Percentiles rank a stretch among this genome's conserved stretches.
These are phyloP conservation scores for Candida gorgasii DNA, from an alignment of 805 yeast species.

Conservation along the genomic window DNA sequence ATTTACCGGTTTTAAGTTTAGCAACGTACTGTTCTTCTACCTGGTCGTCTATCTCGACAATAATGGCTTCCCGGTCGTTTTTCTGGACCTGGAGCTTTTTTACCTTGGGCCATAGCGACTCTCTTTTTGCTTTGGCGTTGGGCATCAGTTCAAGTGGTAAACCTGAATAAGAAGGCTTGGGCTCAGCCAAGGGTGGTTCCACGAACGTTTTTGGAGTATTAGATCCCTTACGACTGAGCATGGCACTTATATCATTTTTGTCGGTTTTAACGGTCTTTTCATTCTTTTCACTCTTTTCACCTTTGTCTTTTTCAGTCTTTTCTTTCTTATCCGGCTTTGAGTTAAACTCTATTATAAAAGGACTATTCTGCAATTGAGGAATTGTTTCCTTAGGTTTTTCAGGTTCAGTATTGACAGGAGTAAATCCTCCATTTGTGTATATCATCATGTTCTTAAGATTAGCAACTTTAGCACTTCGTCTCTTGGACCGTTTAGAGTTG, in stretches of 20 bases:
- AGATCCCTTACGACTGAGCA: background rate
- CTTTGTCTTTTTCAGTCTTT: background rate
- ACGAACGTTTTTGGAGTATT: constrained; percentile 34
- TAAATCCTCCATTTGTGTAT: constrained; percentile 8
- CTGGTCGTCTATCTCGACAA: constrained; percentile 2
- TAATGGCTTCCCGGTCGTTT: constrained; percentile 14
- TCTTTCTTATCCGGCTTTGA: background rate
- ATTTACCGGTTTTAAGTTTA: constrained; percentile 17
- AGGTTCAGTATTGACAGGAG: background rate
- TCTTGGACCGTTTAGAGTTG: constrained; percentile 1
- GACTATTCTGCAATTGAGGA: constrained; percentile 11
- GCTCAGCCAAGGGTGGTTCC: constrained; percentile 61
- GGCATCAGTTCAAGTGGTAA: constrained; percentile 73
- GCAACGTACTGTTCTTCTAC: constrained; percentile 14
- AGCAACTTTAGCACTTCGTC: constrained; percentile 17
- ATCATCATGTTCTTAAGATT: constrained; percentile 12
- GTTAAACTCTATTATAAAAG: constrained; percentile 6
- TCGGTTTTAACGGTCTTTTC: background rate
- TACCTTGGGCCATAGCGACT: constrained; percentile 51
- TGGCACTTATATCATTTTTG: background rate
- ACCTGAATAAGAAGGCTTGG: constrained; percentile 67
- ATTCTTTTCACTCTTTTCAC: background rate
- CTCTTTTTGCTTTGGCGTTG: constrained; percentile 55
- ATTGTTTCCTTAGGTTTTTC: background rate
- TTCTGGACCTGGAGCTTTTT: constrained; percentile 17